Percentiles rank a stretch among this genome's conserved stretches.
These are phyloP conservation scores for Triangularia setosa DNA, from an alignment of 2,329 filamentous ascomycete species.

Conservation along the genomic window DNA sequence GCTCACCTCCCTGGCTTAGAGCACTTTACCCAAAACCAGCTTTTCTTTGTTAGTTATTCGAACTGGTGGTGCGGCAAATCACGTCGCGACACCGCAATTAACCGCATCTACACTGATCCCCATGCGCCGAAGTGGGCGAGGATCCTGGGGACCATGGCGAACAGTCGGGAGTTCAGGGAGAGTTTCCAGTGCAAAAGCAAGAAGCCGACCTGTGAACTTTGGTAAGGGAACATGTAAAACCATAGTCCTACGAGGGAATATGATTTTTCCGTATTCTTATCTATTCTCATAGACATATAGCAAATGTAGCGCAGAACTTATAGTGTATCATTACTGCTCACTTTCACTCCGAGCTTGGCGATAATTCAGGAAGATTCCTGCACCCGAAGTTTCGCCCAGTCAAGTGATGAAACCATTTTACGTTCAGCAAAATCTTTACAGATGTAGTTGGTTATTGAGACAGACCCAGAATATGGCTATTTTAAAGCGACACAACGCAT, in stretches of 20 bases:
- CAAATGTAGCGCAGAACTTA: no score
- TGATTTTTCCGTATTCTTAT: background rate
- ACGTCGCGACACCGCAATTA: conserved; percentile 53
- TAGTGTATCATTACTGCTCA: no score
- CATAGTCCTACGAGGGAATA: background rate
- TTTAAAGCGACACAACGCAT: no score
- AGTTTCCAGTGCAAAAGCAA: conserved; percentile 64
- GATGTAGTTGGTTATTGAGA: no score
- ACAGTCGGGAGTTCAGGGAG: conserved; percentile 64
- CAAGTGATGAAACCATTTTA: no score
- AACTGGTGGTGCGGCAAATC: conserved; percentile 66
- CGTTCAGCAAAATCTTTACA: no score
- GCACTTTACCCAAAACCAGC: conserved; percentile 60
- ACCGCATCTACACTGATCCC: conserved; percentile 36
- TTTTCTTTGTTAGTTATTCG: conserved; percentile 65
- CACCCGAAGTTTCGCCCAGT: no score
- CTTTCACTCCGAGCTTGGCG: no score
- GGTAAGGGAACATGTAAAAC: conserved; percentile 41
- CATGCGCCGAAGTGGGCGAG: conserved; percentile 63
- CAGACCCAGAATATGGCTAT: no score
- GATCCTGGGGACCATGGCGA: conserved; percentile 52
- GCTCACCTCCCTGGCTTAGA: conserved; percentile 57
- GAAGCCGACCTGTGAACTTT: conserved; percentile 66
- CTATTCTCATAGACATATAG: no score
- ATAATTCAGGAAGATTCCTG: no score